Conservation (phyloP, 164 flowering plant genomes). For the Chimonanthus salicifolius region DNA sequence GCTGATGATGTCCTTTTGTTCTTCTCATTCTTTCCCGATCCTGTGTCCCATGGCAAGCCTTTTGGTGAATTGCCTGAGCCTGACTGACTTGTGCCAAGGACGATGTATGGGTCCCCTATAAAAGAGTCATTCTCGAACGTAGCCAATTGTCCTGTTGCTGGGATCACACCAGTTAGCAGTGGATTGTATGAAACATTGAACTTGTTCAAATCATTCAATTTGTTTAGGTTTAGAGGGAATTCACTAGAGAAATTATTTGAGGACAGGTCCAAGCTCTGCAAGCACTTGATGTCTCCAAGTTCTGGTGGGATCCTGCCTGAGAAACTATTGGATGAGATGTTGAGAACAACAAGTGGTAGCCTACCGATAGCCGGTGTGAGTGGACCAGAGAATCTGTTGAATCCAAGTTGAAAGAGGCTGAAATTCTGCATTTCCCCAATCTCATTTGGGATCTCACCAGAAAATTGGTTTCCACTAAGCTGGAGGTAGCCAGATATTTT, state of each 20-base stretch:
- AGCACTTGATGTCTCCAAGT: constrained; percentile 50
- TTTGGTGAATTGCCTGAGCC: background rate
- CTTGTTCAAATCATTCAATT: constrained; percentile 59
- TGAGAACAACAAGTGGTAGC: constrained; percentile 60
- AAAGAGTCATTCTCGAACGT: constrained; percentile 71
- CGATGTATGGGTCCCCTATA: constrained; percentile 60
- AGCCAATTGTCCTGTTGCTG: constrained; percentile 61
- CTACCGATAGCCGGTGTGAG: constrained; percentile 46
- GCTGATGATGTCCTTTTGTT: background rate
- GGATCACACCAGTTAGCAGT: constrained; percentile 53
- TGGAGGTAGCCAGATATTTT: constrained; percentile 76
- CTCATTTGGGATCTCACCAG: constrained; percentile 55
- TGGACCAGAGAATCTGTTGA: constrained; percentile 46
- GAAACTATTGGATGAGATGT: constrained; percentile 47
- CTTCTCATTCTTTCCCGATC: background rate
- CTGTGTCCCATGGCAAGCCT: constrained; percentile 3
- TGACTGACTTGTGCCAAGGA: background rate
- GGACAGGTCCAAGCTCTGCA: constrained; percentile 78
- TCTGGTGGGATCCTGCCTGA: constrained; percentile 61
- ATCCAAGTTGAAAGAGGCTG: constrained; percentile 59
- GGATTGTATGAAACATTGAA: constrained; percentile 85
- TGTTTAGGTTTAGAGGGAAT: constrained; percentile 54
- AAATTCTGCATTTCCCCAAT: constrained; percentile 61
- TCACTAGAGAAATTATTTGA: constrained; percentile 74
- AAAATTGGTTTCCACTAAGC: constrained; percentile 54